Evolutionary conservation across 2,329 filamentous ascomycete species (phyloP).

Genomic region (Fusarium pseudocircinatum): DNA sequence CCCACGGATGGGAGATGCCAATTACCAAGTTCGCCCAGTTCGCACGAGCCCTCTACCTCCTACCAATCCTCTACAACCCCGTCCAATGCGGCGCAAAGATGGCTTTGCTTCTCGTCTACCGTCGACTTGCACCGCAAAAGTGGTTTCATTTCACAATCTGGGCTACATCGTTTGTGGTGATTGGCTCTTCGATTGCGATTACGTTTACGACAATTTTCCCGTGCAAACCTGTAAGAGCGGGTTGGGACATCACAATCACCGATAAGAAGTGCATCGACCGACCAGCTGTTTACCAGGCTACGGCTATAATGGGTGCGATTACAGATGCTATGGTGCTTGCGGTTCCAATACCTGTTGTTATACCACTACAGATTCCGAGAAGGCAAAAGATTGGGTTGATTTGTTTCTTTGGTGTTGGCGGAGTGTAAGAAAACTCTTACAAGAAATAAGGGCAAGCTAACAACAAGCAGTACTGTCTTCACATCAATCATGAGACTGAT

Average conservation of each 20-base stretch:
- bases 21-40: constrained; percentile 11
- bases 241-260: constrained; percentile 8
- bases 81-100: constrained; percentile 14
- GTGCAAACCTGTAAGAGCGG: constrained; percentile 3
- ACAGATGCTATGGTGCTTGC: constrained; percentile 17
- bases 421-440: neutral
- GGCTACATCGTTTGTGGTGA: constrained; percentile 1
- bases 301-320: constrained; percentile 9
- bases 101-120: constrained; percentile 11
- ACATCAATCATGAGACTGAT: constrained; percentile 30
- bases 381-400: constrained; percentile 18
- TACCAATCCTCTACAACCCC: constrained; percentile 27
- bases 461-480: constrained; percentile 6
- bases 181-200: constrained; percentile 18
- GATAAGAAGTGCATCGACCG: constrained; percentile 13
- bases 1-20: constrained; percentile 30
- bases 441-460: neutral
- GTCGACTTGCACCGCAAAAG: constrained; percentile 1
- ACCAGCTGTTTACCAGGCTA: constrained; percentile 11
- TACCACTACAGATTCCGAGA: neutral
- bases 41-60: neutral
- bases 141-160: constrained; percentile 15
- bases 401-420: constrained; percentile 13
- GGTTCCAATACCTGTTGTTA: constrained; percentile 8
- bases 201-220: constrained; percentile 19